Percentiles rank a stretch among this genome's conserved stretches.
phyloP scores from a whole-genome alignment of 345 rosid species.

The Salix udensis region DNA sequence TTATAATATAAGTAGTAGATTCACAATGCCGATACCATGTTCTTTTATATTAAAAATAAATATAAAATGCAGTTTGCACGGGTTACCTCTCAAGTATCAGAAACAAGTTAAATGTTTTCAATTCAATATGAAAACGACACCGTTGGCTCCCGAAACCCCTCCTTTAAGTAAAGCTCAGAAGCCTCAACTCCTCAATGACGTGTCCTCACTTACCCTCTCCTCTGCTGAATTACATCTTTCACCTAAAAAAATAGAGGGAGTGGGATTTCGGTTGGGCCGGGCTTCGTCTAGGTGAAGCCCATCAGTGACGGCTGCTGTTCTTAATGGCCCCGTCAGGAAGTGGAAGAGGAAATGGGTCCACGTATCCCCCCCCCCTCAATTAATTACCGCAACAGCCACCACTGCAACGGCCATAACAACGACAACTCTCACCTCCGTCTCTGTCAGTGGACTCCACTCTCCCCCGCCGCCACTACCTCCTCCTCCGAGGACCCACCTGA shows the following conservation, averaged over 20 bases:
- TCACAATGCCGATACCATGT: too few relatives aligned
- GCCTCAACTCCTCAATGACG: too few relatives aligned
- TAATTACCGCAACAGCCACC: slow-evolving; percentile 36
- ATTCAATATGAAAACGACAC: too few relatives aligned
- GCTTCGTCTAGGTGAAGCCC: slow-evolving; percentile 76
- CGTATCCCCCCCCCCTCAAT: slow-evolving; percentile 46
- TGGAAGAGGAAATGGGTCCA: slow-evolving; percentile 99
- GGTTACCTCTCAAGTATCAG: too few relatives aligned
- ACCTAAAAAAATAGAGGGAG: slow-evolving; percentile 56
- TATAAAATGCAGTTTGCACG: too few relatives aligned
- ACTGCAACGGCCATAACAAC: slow-evolving; percentile 41
- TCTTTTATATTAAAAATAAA: too few relatives aligned
- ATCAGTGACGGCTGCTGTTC: slow-evolving; percentile 47
- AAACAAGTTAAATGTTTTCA: too few relatives aligned
- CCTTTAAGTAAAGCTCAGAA: too few relatives aligned
- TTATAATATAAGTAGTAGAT: too few relatives aligned
- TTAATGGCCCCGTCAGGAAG: slow-evolving; percentile 87
- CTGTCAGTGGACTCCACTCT: slow-evolving; percentile 89
- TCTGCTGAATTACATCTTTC: too few relatives aligned
- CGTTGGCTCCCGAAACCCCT: too few relatives aligned
- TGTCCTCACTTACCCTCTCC: too few relatives aligned
- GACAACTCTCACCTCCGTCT: slow-evolving; percentile 58
- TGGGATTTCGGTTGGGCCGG: slow-evolving; percentile 77
- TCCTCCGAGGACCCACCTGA: slow-evolving; percentile 57
- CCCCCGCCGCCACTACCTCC: slow-evolving; percentile 33